Percentiles rank a stretch among this genome's conserved stretches.
These are phyloP conservation scores for Aurinia saxatilis DNA, from an alignment of 345 rosid genomes.

Conservation along the genomic window DNA sequence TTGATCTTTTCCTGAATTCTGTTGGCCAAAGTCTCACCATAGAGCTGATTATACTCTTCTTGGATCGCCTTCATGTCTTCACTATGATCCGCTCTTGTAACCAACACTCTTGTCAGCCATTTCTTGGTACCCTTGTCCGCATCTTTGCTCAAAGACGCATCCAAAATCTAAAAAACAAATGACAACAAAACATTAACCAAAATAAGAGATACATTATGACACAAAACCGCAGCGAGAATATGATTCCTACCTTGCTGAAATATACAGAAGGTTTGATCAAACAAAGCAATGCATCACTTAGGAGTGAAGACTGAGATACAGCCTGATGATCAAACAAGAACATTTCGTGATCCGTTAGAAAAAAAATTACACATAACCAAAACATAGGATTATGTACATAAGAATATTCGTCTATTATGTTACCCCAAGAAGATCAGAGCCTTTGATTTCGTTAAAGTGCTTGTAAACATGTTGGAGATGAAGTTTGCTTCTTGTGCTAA, in stretches of 20 bases:
- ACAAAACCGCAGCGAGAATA: background rate
- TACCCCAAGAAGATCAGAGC: constrained; percentile 49
- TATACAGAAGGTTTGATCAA: constrained; percentile 51
- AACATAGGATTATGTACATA: background rate
- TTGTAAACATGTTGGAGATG: constrained; percentile 50
- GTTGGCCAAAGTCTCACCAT: constrained; percentile 40
- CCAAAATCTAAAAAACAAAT: constrained; percentile 44
- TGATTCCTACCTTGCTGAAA: constrained; percentile 54
- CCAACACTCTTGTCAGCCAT: constrained; percentile 64
- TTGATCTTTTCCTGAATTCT: constrained; percentile 46
- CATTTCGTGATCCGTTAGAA: background rate
- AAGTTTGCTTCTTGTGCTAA: constrained; percentile 75
- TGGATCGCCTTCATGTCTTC: constrained; percentile 49
- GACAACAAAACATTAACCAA: background rate
- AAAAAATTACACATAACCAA: background rate
- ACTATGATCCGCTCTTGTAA: constrained; percentile 53
- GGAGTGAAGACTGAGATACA: constrained; percentile 32
- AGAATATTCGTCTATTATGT: background rate
- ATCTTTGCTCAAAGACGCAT: constrained; percentile 40
- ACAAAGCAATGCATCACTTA: constrained; percentile 53
- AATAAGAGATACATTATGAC: background rate
- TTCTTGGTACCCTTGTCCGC: constrained; percentile 49
- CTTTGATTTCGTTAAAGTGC: constrained; percentile 43
- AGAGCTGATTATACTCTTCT: constrained; percentile 35
- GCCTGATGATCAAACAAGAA: constrained; percentile 39